Conservation (phyloP, 2,329 filamentous ascomycete species). For the Penicillium capsulatum region DNA sequence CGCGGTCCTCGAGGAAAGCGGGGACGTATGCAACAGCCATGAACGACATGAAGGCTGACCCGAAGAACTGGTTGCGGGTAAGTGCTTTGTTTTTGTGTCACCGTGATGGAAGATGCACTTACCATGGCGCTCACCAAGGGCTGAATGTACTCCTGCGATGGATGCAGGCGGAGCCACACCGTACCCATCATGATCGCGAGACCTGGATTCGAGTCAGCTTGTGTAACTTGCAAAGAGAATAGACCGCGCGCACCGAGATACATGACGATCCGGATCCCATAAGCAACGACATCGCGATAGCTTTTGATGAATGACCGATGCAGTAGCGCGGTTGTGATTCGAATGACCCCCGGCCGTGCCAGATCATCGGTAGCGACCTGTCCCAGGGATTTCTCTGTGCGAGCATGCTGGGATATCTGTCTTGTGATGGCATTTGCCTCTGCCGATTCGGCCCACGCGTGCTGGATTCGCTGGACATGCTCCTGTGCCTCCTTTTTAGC, state of each 20-base stretch:
- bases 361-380: conserved; percentile 17
- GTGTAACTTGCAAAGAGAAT: conserved; percentile 6
- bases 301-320: conserved; percentile 79
- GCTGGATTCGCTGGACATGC: conserved; percentile 52
- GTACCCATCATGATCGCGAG: conserved; percentile 85
- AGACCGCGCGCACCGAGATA: conserved; percentile 55
- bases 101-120: conserved; percentile 18
- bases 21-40: conserved; percentile 84
- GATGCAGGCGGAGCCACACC: conserved; percentile 70
- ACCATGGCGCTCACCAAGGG: conserved; percentile 76
- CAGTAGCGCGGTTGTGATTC: conserved; percentile 61
- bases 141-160: conserved; percentile 68
- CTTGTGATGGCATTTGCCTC: conserved; percentile 32
- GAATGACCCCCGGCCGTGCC: conserved; percentile 43
- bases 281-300: conserved; percentile 77
- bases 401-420: conserved; percentile 23
- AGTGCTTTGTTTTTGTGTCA: background rate
- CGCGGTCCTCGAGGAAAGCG: conserved; percentile 72
- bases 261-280: conserved; percentile 78
- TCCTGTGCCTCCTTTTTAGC: conserved; percentile 47
- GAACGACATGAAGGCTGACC: conserved; percentile 71
- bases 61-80: conserved; percentile 53
- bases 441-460: conserved; percentile 52
- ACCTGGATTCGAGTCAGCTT: conserved; percentile 34
- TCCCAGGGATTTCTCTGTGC: conserved; percentile 24